Evolutionary conservation across 345 rosid species (phyloP), one percentile per base, ranked within the genome.

Genomic region (Hibiscus syriacus): DNA sequence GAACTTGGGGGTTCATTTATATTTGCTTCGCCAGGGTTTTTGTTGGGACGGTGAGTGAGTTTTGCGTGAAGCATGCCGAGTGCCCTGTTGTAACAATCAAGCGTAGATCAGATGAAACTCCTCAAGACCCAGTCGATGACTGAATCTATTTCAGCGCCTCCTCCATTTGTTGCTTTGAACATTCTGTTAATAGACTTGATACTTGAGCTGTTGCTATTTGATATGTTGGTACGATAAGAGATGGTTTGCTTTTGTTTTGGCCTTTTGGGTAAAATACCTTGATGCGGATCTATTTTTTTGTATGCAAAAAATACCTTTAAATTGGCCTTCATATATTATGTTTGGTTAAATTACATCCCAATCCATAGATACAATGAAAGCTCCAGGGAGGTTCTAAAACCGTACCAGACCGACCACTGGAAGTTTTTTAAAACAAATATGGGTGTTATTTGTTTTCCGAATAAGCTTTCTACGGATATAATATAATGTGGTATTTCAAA

Each of bases 11-110:
- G 55, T 0, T 0, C 0, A 54, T 32, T 0, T 39, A 9, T 46
- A 16, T 65, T 36, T 67, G 54, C 48, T 54, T 55, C 60, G 73
- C 76, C 87, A 94, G 97, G 85, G 97, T 94, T 13, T 91, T 94
- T 76, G 95, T 91, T 49, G 96, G 99, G 20, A 89, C 96, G 0
- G 96, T 91, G 66, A 94, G 99, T 62, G 99, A 94, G 67, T 91
- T 94, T 41, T 89, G 97, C 38, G 89, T 79, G 77, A 94, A 94
- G 90, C 97, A 94, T 76, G 96, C 96, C 1, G 97, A 91, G 62
- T 89, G 97, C 75, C 99, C 99, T 8, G 92, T 87, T 13, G 74
- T 94, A 72, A 76, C 82, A 6, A 94, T 94, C 83, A 94, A 91
- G 74, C 97, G 99, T 68, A 79, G 73, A 0, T 86, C 88, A 30